A percentile compares a stretch with the other conserved stretches of the same genome.
These are phyloP conservation scores for Nicotiana tabacum DNA, from an alignment of 257 asterid genomes.

Conservation along the genomic window DNA sequence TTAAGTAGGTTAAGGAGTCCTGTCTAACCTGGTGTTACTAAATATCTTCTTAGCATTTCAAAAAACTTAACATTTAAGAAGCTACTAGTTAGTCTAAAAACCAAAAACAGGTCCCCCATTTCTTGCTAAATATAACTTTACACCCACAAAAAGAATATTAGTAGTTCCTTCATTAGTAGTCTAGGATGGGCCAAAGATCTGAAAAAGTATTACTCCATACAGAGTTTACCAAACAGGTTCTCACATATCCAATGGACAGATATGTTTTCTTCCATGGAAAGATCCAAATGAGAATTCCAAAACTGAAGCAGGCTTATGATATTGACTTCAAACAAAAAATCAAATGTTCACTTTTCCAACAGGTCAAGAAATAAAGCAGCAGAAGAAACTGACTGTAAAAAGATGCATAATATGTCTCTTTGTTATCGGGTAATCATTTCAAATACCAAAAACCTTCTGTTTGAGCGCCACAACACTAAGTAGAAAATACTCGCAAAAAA, in stretches of 20 bases:
- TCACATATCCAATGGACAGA: background rate
- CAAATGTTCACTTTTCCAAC: background rate
- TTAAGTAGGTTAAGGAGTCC: no score
- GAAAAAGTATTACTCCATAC: background rate
- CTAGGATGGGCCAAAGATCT: background rate
- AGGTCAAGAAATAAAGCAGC: no score
- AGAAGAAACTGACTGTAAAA: no score
- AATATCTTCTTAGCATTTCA: background rate
- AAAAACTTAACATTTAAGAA: background rate
- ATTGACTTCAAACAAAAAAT: background rate
- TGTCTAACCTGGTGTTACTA: no score
- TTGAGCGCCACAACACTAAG: background rate
- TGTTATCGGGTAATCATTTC: background rate
- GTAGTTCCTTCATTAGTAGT: background rate
- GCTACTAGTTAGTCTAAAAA: background rate
- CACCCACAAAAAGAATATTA: background rate
- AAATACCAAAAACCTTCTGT: background rate
- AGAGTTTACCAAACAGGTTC: background rate
- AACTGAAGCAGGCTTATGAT: background rate
- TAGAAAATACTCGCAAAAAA: slow-evolving; percentile 16
- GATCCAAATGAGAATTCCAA: background rate
- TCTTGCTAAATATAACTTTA: background rate
- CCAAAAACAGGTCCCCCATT: background rate
- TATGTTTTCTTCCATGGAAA: background rate
- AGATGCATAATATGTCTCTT: no score